Evolutionary conservation across 1,284 basidiomycete genomes (phyloP).

Genomic region (Ustilago loliicola): DNA sequence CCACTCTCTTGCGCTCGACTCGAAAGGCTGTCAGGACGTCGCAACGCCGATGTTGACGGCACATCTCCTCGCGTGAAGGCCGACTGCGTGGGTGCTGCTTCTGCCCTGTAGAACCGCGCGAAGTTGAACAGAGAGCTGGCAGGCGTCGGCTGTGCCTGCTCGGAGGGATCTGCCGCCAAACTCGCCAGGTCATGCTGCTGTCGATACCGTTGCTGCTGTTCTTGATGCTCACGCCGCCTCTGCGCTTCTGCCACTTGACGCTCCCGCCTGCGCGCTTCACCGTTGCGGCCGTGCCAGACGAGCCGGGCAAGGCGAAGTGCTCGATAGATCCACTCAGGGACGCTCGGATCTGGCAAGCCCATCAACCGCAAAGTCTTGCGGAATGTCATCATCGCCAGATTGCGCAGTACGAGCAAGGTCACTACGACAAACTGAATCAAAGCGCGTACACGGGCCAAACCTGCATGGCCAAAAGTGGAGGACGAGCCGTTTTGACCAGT

Average conservation of each 20-base stretch:
- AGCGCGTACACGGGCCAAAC: constrained; percentile 25
- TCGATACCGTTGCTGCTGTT: constrained; percentile 17
- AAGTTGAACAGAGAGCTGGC: background rate
- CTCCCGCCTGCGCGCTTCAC: constrained; percentile 50
- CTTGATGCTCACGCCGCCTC: constrained; percentile 1
- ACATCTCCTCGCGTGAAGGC: background rate
- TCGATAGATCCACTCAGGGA: constrained; percentile 37
- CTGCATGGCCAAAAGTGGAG: constrained; percentile 23
- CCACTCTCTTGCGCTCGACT: background rate
- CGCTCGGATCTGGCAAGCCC: constrained; percentile 32
- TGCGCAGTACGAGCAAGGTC: constrained; percentile 25
- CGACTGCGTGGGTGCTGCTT: background rate
- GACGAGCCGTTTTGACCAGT: constrained; percentile 16
- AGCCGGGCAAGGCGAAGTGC: constrained; percentile 54
- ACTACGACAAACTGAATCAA: constrained; percentile 19
- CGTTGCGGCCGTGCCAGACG: constrained; percentile 66
- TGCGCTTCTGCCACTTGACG: constrained; percentile 17
- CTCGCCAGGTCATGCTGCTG: background rate
- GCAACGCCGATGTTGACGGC: background rate
- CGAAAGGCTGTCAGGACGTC: background rate
- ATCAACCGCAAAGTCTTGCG: constrained; percentile 13
- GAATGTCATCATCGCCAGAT: constrained; percentile 15
- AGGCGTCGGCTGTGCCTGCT: background rate
- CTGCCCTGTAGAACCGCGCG: background rate
- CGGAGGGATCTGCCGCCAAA: background rate